Base-by-base conservation (phyloP, 1,139 yeast species). In the Pichia norvegensis region DNA sequence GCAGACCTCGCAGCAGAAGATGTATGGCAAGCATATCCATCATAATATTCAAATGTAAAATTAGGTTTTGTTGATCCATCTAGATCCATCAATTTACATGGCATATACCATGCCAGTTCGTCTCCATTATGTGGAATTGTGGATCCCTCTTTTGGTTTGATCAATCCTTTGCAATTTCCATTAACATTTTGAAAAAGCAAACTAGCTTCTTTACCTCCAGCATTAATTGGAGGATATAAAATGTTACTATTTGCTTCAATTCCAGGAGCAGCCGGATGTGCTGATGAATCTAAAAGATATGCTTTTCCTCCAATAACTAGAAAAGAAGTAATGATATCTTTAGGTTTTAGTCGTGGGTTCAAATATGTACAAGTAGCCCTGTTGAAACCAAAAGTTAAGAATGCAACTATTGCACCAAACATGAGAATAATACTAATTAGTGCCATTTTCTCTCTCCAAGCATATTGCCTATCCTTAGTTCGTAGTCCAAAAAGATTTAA, bases 381-480 rank as follows among this genome's bases (percentile, higher is more conserved):
- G 14, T 96, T 86, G 66, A 92, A 90, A 2, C 97, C 98, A 66
- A 90, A 90, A 2, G 96, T 87, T 53, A 90, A 69, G 61, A 73
- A 92, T 1, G 95, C 95, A 40, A 90, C 85, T 52, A 85, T 67
- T 0, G 87, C 78, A 43, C 94, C 97, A 47, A 85, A 67, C 55
- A 76, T 77, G 29, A 83, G 56, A 57, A 92, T 87, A 51, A 88
- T 73, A 2, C 94, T 74, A 45, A 92, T 72, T 46, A 92, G 72
- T 1, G 86, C 97, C 40, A 90, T 83, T 62, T 92, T 92, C 63
- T 92, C 98, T 62, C 97, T 76, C 98, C 98, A 92, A 0, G 97
- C 97, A 70, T 80, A 78, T 63, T 87, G 97, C 52, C 95, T 78
- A 43, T 81, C 88, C 56, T 79, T 78, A 27, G 85, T 81, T 37